Percentiles rank a stretch among this genome's conserved stretches.
Conservation (phyloP, 2,329 filamentous ascomycete genomes). For the Dactylellina cionopaga region DNA sequence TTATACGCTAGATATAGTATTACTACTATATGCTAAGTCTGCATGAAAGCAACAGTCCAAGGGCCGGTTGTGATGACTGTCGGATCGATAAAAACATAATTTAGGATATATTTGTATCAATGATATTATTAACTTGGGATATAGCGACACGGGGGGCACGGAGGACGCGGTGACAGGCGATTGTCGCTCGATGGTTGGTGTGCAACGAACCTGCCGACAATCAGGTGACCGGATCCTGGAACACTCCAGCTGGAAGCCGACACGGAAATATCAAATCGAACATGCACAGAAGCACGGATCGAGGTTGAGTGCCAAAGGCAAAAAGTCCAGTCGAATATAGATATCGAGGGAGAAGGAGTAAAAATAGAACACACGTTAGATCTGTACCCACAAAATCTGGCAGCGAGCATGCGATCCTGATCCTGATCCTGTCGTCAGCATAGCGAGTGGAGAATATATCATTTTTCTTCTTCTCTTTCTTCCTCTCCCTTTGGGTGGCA, state of each 20-base stretch:
- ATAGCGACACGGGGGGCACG: no score
- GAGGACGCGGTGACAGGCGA: constrained; percentile 7
- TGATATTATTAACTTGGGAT: no score
- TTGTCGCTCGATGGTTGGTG: background rate
- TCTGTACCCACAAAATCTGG: constrained; percentile 8
- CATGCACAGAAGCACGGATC: constrained; percentile 5
- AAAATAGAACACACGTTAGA: constrained; percentile 52
- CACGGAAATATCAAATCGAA: no score
- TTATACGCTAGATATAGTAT: no score
- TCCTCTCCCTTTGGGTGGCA: constrained; percentile 12
- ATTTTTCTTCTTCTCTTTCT: background rate
- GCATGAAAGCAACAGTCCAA: no score
- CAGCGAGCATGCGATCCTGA: constrained; percentile 38
- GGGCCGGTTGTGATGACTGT: no score
- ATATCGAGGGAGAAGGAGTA: constrained; percentile 11
- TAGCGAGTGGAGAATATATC: constrained; percentile 3
- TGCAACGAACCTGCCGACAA: constrained; percentile 8
- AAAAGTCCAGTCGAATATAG: constrained; percentile 6
- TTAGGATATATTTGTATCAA: no score
- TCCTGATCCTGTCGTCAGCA: constrained; percentile 46
- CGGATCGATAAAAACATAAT: no score
- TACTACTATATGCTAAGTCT: no score
- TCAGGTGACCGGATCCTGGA: no score
- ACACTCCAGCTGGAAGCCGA: no score
- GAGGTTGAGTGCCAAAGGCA: background rate